Percentiles rank a stretch among this genome's conserved stretches.
Conservation (phyloP, 2,329 filamentous ascomycete species). For the Botrytis aclada region DNA sequence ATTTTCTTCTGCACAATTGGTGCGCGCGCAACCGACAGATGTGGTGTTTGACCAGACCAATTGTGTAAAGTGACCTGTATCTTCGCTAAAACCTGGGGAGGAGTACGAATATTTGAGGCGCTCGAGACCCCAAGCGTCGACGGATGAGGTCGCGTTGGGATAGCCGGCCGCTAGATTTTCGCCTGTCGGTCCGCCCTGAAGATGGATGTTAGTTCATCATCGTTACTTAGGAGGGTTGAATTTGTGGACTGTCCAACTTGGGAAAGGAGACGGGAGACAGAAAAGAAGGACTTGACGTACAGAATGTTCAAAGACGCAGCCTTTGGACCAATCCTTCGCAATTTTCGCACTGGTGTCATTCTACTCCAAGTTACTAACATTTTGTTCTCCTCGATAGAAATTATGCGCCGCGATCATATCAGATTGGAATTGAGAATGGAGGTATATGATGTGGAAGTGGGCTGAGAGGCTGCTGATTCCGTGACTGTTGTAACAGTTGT, state of each 20-base stretch:
- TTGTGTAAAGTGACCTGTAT: constrained; percentile 71
- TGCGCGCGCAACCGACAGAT: constrained; percentile 52
- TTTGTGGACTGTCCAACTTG: neutral
- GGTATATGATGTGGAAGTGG: constrained; percentile 42
- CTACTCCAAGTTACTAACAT: constrained; percentile 58
- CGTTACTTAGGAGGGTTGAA: constrained; percentile 1
- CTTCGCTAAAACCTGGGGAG: constrained; percentile 53
- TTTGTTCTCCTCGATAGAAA: constrained; percentile 60
- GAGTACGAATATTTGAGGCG: constrained; percentile 56
- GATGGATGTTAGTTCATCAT: neutral
- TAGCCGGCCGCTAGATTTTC: constrained; percentile 74
- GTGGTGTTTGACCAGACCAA: constrained; percentile 66
- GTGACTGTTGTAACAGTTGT: neutral
- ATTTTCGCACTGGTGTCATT: constrained; percentile 60
- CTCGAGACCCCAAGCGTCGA: constrained; percentile 68
- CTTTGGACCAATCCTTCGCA: constrained; percentile 49
- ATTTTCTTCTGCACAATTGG: constrained; percentile 43
- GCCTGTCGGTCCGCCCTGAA: constrained; percentile 59
- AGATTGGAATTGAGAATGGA: constrained; percentile 42
- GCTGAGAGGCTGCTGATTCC: neutral
- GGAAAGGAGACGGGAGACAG: neutral
- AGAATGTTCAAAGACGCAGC: constrained; percentile 53
- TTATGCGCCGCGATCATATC: constrained; percentile 67
- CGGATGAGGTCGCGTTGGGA: constrained; percentile 52
- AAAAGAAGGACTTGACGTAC: constrained; percentile 31